Evolutionary conservation across 306 rosid species (phyloP).

Genomic region (Boehmeria nivea): DNA sequence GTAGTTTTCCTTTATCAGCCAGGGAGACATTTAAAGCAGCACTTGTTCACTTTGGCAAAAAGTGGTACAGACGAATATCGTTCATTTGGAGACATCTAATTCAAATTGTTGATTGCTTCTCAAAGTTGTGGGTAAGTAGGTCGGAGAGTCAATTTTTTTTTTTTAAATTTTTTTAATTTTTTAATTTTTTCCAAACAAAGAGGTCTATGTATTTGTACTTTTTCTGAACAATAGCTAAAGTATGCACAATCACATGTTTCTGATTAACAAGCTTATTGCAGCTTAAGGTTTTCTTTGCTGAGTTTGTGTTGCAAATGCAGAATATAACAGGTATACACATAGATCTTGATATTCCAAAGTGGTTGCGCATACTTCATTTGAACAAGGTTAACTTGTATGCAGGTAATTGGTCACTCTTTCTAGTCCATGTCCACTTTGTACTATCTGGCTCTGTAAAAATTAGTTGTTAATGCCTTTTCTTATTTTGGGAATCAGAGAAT

Average conservation of each 20-base stretch:
- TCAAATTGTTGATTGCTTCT: constrained; percentile 51
- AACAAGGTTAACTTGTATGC: constrained; percentile 69
- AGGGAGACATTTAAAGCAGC: constrained; percentile 76
- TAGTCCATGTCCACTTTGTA: constrained; percentile 1
- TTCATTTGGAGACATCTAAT: constrained; percentile 61
- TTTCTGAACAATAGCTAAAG: no score
- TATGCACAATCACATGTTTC: no score
- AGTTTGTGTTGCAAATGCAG: constrained; percentile 47
- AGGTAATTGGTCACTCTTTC: constrained; percentile 42
- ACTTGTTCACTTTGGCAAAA: constrained; percentile 52
- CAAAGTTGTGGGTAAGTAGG: constrained; percentile 76
- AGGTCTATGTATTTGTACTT: no score
- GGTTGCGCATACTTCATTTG: constrained; percentile 77
- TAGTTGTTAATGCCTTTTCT: no score
- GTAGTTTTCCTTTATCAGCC: constrained; percentile 53
- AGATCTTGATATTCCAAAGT: constrained; percentile 86
- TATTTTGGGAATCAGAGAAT: neutral
- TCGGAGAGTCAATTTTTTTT: neutral
- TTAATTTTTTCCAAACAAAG: no score
- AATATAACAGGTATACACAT: constrained; percentile 72
- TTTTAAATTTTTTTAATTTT: no score
- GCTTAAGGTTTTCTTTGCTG: constrained; percentile 7
- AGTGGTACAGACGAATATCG: constrained; percentile 71
- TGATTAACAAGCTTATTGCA: neutral
- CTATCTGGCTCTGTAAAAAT: neutral